Evolutionary conservation across 306 rosid species (phyloP).

Genomic region (Bauhinia variegata): DNA sequence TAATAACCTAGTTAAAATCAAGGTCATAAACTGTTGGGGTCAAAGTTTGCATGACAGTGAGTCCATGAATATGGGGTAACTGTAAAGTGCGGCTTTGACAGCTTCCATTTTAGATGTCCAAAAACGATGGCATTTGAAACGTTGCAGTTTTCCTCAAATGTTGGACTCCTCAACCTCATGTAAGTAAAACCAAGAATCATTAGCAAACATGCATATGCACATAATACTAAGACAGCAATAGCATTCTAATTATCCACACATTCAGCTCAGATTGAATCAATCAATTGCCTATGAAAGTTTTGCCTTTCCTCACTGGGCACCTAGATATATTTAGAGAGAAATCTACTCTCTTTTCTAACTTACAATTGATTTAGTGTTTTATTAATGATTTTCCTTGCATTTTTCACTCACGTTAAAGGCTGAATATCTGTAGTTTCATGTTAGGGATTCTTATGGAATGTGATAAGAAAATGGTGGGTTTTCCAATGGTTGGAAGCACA

Average conservation of each 20-base stretch:
- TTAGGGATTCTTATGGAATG: background rate
- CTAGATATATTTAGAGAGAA: too few species aligned
- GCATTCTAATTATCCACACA: too few species aligned
- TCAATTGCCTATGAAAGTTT: too few species aligned
- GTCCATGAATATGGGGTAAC: conserved; percentile 31
- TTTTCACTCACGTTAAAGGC: too few species aligned
- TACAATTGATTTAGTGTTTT: too few species aligned
- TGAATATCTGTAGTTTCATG: too few species aligned
- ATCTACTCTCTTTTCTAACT: too few species aligned
- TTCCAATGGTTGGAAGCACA: conserved; percentile 11
- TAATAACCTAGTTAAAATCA: conserved; percentile 3
- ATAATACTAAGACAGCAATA: background rate
- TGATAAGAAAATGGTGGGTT: conserved; percentile 5
- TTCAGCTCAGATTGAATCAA: too few species aligned
- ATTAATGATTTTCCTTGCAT: too few species aligned
- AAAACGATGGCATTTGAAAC: conserved; percentile 17
- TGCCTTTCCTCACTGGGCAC: too few species aligned
- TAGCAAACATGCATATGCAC: background rate
- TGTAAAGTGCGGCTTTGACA: conserved; percentile 32
- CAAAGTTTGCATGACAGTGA: conserved; percentile 24
- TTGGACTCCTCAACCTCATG: conserved; percentile 9
- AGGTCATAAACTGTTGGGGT: too few species aligned
- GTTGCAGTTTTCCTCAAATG: too few species aligned
- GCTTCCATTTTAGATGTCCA: conserved; percentile 15
- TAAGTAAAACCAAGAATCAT: conserved; percentile 19